phyloP scores from a whole-genome alignment of 768 basidiomycete species.

The Trametes sanguinea region DNA sequence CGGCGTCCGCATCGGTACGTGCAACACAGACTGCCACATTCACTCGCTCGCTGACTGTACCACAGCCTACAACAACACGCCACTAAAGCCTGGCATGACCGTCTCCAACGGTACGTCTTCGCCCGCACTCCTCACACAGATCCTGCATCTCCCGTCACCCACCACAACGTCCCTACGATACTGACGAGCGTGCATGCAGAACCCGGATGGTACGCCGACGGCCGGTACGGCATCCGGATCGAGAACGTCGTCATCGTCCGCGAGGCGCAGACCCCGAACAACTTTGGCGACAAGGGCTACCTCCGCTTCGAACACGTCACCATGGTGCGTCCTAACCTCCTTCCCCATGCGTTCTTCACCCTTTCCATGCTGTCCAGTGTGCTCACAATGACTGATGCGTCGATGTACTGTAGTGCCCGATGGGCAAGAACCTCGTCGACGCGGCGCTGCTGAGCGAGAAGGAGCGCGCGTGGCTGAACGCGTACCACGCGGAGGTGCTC shows the following conservation, averaged over 20 bases:
- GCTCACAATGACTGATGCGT: neutral
- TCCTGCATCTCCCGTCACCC: no score
- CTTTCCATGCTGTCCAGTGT: neutral
- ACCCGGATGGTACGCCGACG: constrained; percentile 92
- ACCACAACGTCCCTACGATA: neutral
- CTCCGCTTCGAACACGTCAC: constrained; percentile 86
- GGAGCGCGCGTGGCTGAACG: constrained; percentile 84
- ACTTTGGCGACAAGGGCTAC: constrained; percentile 84
- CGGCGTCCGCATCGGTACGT: constrained; percentile 50
- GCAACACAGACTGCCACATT: neutral
- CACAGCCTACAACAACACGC: constrained; percentile 64
- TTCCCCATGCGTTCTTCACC: neutral
- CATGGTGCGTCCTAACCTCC: constrained; percentile 51
- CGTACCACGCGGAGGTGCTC: constrained; percentile 76
- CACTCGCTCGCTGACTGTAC: neutral
- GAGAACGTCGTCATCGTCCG: constrained; percentile 86
- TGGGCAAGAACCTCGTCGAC: constrained; percentile 83
- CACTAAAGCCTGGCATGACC: constrained; percentile 84
- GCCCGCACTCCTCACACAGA: neutral
- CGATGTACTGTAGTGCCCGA: constrained; percentile 60
- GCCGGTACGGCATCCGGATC: constrained; percentile 88
- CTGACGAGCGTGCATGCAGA: constrained; percentile 43
- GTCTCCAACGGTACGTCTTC: constrained; percentile 70
- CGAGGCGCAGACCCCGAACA: constrained; percentile 64
- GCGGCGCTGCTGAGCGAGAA: constrained; percentile 54